These are phyloP conservation scores for Melianthus villosus DNA, from an alignment of 441 rosid species.

Conservation along the genomic window DNA sequence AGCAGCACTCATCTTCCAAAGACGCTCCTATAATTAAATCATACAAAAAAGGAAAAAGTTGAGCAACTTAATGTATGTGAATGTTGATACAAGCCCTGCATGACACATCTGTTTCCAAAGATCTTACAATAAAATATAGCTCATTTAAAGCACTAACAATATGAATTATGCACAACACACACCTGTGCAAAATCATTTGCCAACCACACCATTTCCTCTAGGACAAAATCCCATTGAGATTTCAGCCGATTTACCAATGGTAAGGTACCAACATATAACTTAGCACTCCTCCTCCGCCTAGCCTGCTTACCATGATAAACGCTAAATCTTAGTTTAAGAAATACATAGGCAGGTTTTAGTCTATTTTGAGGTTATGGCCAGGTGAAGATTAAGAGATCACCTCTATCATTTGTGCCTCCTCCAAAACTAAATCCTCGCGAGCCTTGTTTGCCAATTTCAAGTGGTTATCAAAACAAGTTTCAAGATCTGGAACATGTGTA, in stretches of 20 bases:
- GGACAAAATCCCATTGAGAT: slow-evolving; percentile 94
- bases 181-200: slow-evolving; percentile 99
- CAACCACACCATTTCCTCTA: slow-evolving; percentile 98
- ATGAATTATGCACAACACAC: slow-evolving; percentile 13
- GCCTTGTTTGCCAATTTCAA: slow-evolving; percentile 32
- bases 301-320: slow-evolving; percentile 33
- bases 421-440: slow-evolving; percentile 67
- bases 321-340: too few relatives aligned
- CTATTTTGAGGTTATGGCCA: too few relatives aligned
- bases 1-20: slow-evolving; percentile 97
- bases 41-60: slow-evolving; percentile 7
- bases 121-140: neutral
- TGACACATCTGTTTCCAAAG: slow-evolving; percentile 1
- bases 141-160: slow-evolving; percentile 4
- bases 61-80: slow-evolving; percentile 1
- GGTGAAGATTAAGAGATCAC: slow-evolving; percentile 23
- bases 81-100: slow-evolving; percentile 5
- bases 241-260: slow-evolving; percentile 36
- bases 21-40: slow-evolving; percentile 63
- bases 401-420: slow-evolving; percentile 84
- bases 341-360: too few relatives aligned
- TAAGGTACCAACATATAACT: slow-evolving; percentile 46
- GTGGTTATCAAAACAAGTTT: slow-evolving; percentile 23
- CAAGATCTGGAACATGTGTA: slow-evolving; percentile 25
- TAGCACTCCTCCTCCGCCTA: slow-evolving; percentile 70